phyloP scores from a whole-genome alignment of 2,329 filamentous ascomycete genomes.

The Phialocephala subalpina region DNA sequence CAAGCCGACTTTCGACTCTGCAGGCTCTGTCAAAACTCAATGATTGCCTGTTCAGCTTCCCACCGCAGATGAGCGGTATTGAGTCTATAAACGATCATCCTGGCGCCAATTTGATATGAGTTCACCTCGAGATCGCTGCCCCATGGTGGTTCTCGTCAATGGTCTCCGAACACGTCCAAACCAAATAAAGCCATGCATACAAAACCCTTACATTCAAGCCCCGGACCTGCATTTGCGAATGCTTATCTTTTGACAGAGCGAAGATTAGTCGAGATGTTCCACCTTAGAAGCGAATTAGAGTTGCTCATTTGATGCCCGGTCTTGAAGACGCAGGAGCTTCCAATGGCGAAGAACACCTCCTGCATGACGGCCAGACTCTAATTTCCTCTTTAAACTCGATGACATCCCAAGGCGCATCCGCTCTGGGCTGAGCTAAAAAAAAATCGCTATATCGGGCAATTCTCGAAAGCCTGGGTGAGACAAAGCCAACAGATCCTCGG shows the following conservation, averaged over 20 bases:
- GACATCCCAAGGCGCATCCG: background rate
- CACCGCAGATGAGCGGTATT: too few species aligned
- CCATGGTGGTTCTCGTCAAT: background rate
- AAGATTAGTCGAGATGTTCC: background rate
- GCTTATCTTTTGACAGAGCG: background rate
- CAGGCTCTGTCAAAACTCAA: too few species aligned
- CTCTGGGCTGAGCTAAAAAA: background rate
- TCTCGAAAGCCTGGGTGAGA: background rate
- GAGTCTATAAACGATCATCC: too few species aligned
- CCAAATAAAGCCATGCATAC: background rate
- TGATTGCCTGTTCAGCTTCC: too few species aligned
- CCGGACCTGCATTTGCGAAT: background rate
- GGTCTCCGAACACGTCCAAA: too few species aligned
- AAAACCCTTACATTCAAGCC: background rate
- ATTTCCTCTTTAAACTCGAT: background rate
- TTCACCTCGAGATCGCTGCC: background rate
- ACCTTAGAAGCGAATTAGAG: background rate
- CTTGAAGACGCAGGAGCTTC: background rate
- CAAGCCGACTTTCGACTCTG: too few species aligned
- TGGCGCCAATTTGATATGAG: too few species aligned
- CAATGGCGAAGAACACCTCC: too few species aligned
- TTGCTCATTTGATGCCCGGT: background rate
- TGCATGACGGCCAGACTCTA: background rate
- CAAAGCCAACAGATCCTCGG: background rate
- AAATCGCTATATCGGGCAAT: background rate